A percentile compares a stretch with the other conserved stretches of the same genome.
These are phyloP conservation scores for Trichoderma semiorbis DNA, from an alignment of 2,329 filamentous ascomycete genomes.

Conservation along the genomic window DNA sequence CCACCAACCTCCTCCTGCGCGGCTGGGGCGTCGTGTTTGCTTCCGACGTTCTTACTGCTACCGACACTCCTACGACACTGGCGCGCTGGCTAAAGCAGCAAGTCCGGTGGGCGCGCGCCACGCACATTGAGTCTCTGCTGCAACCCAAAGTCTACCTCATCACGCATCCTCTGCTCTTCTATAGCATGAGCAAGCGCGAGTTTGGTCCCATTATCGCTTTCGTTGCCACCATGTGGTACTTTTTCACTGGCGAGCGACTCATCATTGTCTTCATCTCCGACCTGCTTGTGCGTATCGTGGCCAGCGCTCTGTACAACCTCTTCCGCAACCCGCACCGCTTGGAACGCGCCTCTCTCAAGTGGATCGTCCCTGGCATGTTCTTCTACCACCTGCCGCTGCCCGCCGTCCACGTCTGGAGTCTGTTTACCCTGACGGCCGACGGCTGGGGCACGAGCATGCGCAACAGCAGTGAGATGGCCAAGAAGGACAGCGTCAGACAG, in stretches of 20 bases:
- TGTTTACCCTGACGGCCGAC: constrained; percentile 26
- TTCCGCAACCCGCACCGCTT: constrained; percentile 26
- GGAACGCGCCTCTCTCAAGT: constrained; percentile 16
- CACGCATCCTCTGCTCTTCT: constrained; percentile 27
- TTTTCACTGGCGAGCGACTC: constrained; percentile 22
- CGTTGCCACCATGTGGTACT: constrained; percentile 24
- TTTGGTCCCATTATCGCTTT: constrained; percentile 23
- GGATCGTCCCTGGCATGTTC: constrained; percentile 25
- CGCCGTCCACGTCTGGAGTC: constrained; percentile 26
- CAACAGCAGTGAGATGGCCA: constrained; percentile 20
- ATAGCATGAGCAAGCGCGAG: constrained; percentile 25
- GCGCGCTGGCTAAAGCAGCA: constrained; percentile 27
- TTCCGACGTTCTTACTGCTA: constrained; percentile 26
- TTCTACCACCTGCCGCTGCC: constrained; percentile 27
- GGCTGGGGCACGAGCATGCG: constrained; percentile 28
- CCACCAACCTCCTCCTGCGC: constrained; percentile 25
- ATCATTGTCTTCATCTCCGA: constrained; percentile 22
- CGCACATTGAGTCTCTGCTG: constrained; percentile 26
- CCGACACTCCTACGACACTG: constrained; percentile 26
- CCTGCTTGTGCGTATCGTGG: constrained; percentile 18
- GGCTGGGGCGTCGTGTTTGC: constrained; percentile 30
- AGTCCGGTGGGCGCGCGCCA: constrained; percentile 26
- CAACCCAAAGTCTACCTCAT: constrained; percentile 26
- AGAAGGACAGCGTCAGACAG: constrained; percentile 21
- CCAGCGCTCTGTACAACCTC: constrained; percentile 23